phyloP scores from a whole-genome alignment of 257 asterid genomes.

The Cinchona pubescens region DNA sequence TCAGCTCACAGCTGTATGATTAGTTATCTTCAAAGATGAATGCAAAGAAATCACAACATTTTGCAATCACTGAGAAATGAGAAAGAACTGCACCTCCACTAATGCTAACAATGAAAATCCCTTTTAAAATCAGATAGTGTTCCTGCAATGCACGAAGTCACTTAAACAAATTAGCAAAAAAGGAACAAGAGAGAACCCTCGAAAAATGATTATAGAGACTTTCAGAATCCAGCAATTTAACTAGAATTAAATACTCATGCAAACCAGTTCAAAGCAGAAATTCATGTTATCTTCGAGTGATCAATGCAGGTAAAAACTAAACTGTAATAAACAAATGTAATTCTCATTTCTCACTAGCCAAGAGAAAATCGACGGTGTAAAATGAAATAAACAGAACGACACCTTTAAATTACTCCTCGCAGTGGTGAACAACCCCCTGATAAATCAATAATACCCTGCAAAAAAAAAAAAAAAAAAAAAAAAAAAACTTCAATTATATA shows the following conservation, averaged over 20 bases:
- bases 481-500: not conserved
- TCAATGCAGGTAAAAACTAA: not conserved
- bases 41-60: not conserved
- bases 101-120: not conserved
- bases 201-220: not conserved
- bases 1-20: not conserved
- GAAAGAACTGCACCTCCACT: not conserved
- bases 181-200: not conserved
- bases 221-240: not conserved
- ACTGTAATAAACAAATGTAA: not conserved
- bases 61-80: not conserved
- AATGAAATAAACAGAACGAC: not conserved
- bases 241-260: not conserved
- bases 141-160: not conserved
- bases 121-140: not conserved
- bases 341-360: not conserved
- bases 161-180: not conserved
- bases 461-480: not conserved
- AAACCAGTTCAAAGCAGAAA: not conserved
- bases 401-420: not conserved
- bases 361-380: not conserved
- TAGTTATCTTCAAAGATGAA: not conserved
- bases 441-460: slow-evolving; percentile 1
- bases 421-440: not conserved
- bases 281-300: not conserved